Evolutionary conservation across 208 protist genomes (phyloP).

Genomic region (Trypanosoma platydactyli): DNA sequence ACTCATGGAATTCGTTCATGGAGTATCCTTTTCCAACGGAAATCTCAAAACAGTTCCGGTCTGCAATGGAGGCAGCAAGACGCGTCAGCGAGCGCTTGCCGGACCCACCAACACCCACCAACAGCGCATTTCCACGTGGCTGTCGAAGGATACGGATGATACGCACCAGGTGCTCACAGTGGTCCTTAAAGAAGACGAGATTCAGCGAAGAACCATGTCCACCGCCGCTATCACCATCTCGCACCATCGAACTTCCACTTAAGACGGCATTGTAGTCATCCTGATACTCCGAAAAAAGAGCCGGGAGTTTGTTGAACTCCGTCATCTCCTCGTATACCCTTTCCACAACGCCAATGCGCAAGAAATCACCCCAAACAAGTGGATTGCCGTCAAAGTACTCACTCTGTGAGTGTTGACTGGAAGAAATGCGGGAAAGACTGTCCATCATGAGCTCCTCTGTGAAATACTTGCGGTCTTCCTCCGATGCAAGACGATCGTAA

Average conservation of each 20-base stretch:
- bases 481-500: conserved; percentile 96
- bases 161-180: conserved; percentile 95
- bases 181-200: conserved; percentile 94
- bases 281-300: conserved; percentile 89
- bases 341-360: conserved; percentile 84
- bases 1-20: conserved; percentile 92
- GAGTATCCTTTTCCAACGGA: conserved; percentile 93
- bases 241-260: conserved; percentile 23
- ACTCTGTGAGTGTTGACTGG: conserved; percentile 51
- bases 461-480: conserved; percentile 92
- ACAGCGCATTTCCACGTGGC: conserved; percentile 95
- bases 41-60: conserved; percentile 91
- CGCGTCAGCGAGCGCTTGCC: conserved; percentile 96
- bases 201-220: conserved; percentile 39
- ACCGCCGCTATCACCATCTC: conserved; percentile 34
- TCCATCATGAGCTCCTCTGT: conserved; percentile 90
- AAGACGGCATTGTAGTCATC: conserved; percentile 92
- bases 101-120: conserved; percentile 96
- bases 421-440: conserved; percentile 65
- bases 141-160: conserved; percentile 96
- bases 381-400: conserved; percentile 69
- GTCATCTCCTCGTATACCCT: conserved; percentile 89
- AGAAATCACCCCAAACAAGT: conserved; percentile 95
- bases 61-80: conserved; percentile 90
- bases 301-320: conserved; percentile 66